A percentile compares a stretch with the other conserved stretches of the same genome.
Conservation (phyloP, 164 flowering plant genomes). For the Tetracentron sinense region DNA sequence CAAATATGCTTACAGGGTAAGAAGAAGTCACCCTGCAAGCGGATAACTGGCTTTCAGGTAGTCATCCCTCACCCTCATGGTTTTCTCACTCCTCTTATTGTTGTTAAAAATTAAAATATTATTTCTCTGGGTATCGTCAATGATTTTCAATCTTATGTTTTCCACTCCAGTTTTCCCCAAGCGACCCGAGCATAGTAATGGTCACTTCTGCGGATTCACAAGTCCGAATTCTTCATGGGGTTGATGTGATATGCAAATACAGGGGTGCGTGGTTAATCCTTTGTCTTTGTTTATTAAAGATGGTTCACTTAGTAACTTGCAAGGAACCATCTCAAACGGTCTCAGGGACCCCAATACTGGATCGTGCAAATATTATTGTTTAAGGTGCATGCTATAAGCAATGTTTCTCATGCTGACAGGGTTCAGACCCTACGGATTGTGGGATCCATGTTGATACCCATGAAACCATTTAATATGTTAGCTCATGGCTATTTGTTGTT, state of each 20-base stretch:
- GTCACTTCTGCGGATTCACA: slow-evolving; percentile 76
- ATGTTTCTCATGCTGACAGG: too few species aligned
- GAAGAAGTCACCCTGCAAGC: slow-evolving; percentile 57
- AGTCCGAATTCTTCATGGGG: slow-evolving; percentile 50
- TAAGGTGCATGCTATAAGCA: too few species aligned
- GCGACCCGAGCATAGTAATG: slow-evolving; percentile 51
- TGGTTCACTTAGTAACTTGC: background rate
- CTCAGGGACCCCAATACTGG: too few species aligned
- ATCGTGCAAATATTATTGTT: background rate
- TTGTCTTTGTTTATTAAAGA: background rate
- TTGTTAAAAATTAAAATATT: too few species aligned
- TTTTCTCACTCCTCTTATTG: background rate
- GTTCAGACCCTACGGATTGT: too few species aligned
- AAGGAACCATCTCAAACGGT: background rate
- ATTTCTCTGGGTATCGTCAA: background rate
- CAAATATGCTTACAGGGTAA: slow-evolving; percentile 52
- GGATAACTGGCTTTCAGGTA: slow-evolving; percentile 85
- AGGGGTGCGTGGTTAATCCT: slow-evolving; percentile 40
- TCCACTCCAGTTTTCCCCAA: slow-evolving; percentile 59
- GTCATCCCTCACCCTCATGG: background rate
- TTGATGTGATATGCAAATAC: slow-evolving; percentile 47
- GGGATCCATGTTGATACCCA: background rate
- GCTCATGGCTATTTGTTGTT: background rate
- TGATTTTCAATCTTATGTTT: background rate
- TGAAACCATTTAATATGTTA: background rate